Conservation (phyloP, 108 stramenopile species). For the Poteriospumella lacustris region DNA sequence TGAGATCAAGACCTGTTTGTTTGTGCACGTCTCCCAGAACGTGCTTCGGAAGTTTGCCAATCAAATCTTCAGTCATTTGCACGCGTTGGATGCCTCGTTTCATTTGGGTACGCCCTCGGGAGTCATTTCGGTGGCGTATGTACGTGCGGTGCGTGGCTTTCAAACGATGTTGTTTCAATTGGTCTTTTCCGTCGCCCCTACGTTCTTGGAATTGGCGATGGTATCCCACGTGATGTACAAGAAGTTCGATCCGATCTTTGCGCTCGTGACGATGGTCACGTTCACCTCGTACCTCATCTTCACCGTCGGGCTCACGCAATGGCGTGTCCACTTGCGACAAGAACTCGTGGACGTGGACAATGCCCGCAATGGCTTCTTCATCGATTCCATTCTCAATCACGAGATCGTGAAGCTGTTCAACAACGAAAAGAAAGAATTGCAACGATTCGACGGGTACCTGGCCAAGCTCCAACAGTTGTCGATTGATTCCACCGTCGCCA, state of each 20-base stretch:
- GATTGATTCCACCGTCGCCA: background rate
- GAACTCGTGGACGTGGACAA: constrained; percentile 3
- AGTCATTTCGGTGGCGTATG: constrained; percentile 17
- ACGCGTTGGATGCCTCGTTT: background rate
- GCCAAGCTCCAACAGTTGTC: background rate
- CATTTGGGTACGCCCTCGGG: constrained; percentile 14
- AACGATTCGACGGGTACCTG: background rate
- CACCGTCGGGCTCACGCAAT: background rate
- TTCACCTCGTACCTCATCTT: constrained; percentile 5
- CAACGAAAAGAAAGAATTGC: background rate
- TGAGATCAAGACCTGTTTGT: constrained; percentile 15
- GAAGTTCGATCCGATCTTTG: background rate
- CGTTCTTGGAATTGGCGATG: constrained; percentile 13
- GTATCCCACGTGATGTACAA: background rate
- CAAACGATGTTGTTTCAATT: background rate
- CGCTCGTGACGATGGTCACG: background rate
- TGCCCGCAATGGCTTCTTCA: background rate
- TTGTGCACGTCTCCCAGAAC: constrained; percentile 4
- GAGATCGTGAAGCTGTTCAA: constrained; percentile 8
- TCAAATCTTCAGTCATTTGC: background rate
- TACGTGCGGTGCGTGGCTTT: constrained; percentile 9
- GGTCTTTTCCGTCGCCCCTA: constrained; percentile 26
- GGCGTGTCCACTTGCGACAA: background rate
- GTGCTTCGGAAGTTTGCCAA: background rate
- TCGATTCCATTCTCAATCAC: constrained; percentile 20